Evolutionary conservation across 176 grass and related monocot species (phyloP).

Genomic region (Oryza punctata): DNA sequence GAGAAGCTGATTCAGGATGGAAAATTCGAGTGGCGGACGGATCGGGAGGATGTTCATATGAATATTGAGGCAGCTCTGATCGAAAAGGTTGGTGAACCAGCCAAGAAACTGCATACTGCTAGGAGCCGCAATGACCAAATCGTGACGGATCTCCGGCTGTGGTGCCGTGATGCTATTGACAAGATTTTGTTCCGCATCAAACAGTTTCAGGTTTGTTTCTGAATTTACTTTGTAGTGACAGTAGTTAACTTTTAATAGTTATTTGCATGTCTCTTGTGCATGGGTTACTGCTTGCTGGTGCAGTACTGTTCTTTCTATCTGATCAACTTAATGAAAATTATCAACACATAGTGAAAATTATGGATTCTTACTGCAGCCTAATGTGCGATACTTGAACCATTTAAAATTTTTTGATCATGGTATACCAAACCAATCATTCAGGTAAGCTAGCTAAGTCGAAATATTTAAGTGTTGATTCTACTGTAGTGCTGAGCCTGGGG

Average conservation of each 20-base stretch:
- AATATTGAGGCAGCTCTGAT: conserved; percentile 96
- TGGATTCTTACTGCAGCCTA: neutral
- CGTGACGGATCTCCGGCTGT: conserved; percentile 85
- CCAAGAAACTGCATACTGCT: conserved; percentile 94
- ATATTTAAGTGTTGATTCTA: neutral
- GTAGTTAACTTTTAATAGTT: neutral
- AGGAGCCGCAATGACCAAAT: conserved; percentile 98
- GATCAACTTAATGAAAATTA: neutral
- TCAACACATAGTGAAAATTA: neutral
- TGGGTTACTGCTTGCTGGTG: neutral
- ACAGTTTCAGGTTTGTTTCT: conserved; percentile 78
- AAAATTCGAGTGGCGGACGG: conserved; percentile 88
- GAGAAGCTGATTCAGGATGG: conserved; percentile 79
- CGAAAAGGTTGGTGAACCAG: conserved; percentile 88
- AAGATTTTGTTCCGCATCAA: conserved; percentile 85
- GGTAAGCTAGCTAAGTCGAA: neutral
- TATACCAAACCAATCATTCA: neutral
- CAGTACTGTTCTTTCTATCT: neutral
- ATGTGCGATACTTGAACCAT: neutral
- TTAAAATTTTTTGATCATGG: neutral
- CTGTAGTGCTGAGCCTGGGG: neutral
- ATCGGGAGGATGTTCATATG: conserved; percentile 95
- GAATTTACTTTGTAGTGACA: conserved; percentile 10
- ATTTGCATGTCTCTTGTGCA: conserved; percentile 4
- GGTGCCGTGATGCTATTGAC: conserved; percentile 91